phyloP scores from a whole-genome alignment of 352 stramenopile species.

The Globisporangium apiculatum region DNA sequence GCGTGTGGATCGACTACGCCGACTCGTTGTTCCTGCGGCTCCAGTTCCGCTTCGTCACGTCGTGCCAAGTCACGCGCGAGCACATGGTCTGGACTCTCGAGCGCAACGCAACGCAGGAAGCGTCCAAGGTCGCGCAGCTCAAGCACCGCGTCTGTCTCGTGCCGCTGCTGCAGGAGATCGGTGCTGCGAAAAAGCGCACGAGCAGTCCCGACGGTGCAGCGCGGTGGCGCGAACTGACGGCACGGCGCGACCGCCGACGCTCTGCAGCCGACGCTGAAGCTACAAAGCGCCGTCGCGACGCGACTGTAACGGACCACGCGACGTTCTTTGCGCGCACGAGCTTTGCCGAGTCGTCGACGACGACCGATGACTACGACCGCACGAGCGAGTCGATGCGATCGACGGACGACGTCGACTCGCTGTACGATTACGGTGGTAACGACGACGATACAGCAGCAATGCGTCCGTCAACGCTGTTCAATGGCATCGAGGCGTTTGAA shows the following conservation, averaged over 20 bases:
- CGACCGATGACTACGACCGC: slow-evolving; percentile 24
- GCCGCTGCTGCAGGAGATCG: slow-evolving; percentile 39
- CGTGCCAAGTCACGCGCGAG: slow-evolving; percentile 62
- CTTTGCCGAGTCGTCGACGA: slow-evolving; percentile 24
- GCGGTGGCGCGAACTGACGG: not conserved
- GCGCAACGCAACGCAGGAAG: slow-evolving; percentile 43
- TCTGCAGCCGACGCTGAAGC: not conserved
- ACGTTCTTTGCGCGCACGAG: slow-evolving; percentile 39
- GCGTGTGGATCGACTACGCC: slow-evolving; percentile 55
- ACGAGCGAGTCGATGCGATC: slow-evolving; percentile 20
- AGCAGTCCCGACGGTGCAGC: slow-evolving; percentile 1
- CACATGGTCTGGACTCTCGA: slow-evolving; percentile 69
- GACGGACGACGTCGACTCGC: slow-evolving; percentile 4
- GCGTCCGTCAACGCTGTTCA: not conserved
- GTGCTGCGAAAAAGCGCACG: slow-evolving; percentile 5
- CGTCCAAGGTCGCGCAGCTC: slow-evolving; percentile 50
- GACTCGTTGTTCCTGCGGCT: slow-evolving; percentile 59
- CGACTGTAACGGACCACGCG: slow-evolving; percentile 27
- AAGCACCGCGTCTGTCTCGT: slow-evolving; percentile 56
- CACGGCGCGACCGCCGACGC: not conserved
- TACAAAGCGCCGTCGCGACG: not conserved
- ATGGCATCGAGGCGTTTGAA: slow-evolving; percentile 14
- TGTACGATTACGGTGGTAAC: not conserved
- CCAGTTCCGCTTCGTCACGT: slow-evolving; percentile 67
- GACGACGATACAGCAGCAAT: not conserved